Evolutionary conservation across 1,284 basidiomycete genomes (phyloP).

Genomic region (Thecaphora frezii): DNA sequence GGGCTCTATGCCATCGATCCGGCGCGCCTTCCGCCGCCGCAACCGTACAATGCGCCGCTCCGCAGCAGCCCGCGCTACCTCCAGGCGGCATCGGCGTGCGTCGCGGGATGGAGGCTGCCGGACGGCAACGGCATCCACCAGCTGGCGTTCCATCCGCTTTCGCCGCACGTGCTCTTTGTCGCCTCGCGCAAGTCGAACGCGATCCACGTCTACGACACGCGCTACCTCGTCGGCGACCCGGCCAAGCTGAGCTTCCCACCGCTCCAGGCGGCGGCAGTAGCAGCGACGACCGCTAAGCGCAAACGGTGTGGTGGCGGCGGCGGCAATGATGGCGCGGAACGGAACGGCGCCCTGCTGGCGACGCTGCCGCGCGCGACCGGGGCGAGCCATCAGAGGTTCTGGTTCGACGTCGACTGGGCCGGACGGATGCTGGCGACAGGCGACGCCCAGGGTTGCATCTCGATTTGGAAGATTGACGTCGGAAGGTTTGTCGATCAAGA

Average conservation of each 20-base stretch:
- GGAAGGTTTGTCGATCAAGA: slow-evolving; percentile 15
- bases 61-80: not conserved
- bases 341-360: slow-evolving; percentile 27
- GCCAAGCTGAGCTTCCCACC: slow-evolving; percentile 24
- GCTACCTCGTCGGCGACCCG: slow-evolving; percentile 32
- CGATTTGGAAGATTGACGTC: slow-evolving; percentile 32
- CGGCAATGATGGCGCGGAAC: not conserved
- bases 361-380: slow-evolving; percentile 11
- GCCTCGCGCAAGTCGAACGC: slow-evolving; percentile 23
- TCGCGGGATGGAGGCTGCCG: slow-evolving; percentile 46
- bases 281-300: no score
- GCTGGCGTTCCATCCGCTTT: slow-evolving; percentile 41
- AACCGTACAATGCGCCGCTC: not conserved
- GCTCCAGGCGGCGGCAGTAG: not conserved
- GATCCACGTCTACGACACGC: slow-evolving; percentile 42
- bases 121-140: slow-evolving; percentile 42
- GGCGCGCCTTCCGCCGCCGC: slow-evolving; percentile 7
- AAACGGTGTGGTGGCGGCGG: no score
- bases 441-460: slow-evolving; percentile 21
- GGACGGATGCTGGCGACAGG: slow-evolving; percentile 40
- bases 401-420: slow-evolving; percentile 44
- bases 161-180: slow-evolving; percentile 41
- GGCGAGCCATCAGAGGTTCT: slow-evolving; percentile 32
- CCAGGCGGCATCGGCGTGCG: slow-evolving; percentile 3
- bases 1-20: slow-evolving; percentile 35